Percentiles rank a stretch among this genome's conserved stretches.
Evolutionary conservation across 306 rosid genomes (phyloP).

Genomic region (Geum urbanum): DNA sequence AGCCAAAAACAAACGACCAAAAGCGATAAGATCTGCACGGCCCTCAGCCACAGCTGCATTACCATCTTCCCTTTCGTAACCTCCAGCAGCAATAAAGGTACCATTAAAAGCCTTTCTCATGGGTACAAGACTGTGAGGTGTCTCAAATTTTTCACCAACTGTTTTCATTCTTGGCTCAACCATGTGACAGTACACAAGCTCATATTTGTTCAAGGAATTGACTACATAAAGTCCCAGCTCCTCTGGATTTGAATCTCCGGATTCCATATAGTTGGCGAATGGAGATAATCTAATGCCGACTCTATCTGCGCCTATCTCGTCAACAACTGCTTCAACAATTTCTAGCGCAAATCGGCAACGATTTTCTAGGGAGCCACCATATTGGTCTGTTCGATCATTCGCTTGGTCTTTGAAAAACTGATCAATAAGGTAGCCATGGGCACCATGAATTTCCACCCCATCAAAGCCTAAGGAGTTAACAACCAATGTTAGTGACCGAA

Average conservation of each 20-base stretch:
- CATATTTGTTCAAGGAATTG: conserved; percentile 27
- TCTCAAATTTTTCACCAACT: conserved; percentile 14
- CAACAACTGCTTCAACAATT: conserved; percentile 37
- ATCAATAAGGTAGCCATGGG: conserved; percentile 25
- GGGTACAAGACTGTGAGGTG: conserved; percentile 30
- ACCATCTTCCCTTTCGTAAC: conserved; percentile 36
- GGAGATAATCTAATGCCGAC: conserved; percentile 66
- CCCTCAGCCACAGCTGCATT: conserved; percentile 28
- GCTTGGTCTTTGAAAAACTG: conserved; percentile 27
- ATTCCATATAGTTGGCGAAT: conserved; percentile 38
- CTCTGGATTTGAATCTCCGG: conserved; percentile 50
- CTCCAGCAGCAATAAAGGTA: conserved; percentile 53
- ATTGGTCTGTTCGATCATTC: conserved; percentile 27
- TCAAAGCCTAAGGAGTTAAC: conserved; percentile 19
- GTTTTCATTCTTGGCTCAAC: conserved; percentile 61
- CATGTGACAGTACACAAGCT: conserved; percentile 47
- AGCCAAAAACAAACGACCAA: conserved; percentile 46
- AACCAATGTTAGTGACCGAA: background rate
- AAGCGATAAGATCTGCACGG: conserved; percentile 43
- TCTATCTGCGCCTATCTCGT: conserved; percentile 48
- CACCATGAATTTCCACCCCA: conserved; percentile 32
- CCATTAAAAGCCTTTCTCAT: conserved; percentile 42
- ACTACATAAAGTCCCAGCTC: conserved; percentile 48
- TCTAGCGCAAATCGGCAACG: conserved; percentile 52
- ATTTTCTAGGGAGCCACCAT: conserved; percentile 41